Evolutionary conservation across 495 filamentous ascomycete species (phyloP).

Genomic region (Talaromyces stipitatus): DNA sequence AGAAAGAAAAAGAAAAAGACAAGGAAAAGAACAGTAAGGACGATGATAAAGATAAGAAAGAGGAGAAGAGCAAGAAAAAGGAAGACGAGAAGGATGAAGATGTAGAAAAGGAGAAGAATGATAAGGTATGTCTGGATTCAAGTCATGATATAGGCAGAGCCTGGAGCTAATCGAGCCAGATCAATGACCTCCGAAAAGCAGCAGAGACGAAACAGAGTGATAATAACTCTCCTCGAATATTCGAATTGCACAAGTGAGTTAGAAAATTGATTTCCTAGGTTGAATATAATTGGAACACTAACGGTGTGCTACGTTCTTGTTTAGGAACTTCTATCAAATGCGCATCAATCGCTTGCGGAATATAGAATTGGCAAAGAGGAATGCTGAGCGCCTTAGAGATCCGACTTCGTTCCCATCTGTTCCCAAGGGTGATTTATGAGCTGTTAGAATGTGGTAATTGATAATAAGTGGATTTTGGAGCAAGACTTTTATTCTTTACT

Average conservation of each 20-base stretch:
- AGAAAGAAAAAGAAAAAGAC: conserved; percentile 40
- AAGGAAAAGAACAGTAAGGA: conserved; percentile 42
- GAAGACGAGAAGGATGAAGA: conserved; percentile 8
- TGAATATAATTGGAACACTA: neutral
- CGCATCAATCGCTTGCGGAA: conserved; percentile 71
- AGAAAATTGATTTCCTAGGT: neutral
- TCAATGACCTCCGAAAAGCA: conserved; percentile 1
- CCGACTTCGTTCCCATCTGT: conserved; percentile 78
- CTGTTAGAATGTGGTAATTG: neutral
- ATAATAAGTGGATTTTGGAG: neutral
- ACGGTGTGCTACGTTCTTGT: neutral
- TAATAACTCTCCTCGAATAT: conserved; percentile 60
- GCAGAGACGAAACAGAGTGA: conserved; percentile 15
- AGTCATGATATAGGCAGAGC: neutral
- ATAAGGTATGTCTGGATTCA: conserved; percentile 31
- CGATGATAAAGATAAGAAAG: conserved; percentile 38
- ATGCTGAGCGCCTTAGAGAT: conserved; percentile 71
- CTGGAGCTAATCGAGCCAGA: neutral
- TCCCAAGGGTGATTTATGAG: conserved; percentile 56
- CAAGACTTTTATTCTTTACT: no score
- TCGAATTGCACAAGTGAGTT: conserved; percentile 73
- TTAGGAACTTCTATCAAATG: conserved; percentile 78
- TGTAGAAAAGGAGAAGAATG: conserved; percentile 50
- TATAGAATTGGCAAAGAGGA: conserved; percentile 71
- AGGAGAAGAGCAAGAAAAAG: conserved; percentile 15